A percentile compares a stretch with the other conserved stretches of the same genome.
phyloP scores from a whole-genome alignment of 1,139 yeast genomes.

The Yamadazyma dushanensis region DNA sequence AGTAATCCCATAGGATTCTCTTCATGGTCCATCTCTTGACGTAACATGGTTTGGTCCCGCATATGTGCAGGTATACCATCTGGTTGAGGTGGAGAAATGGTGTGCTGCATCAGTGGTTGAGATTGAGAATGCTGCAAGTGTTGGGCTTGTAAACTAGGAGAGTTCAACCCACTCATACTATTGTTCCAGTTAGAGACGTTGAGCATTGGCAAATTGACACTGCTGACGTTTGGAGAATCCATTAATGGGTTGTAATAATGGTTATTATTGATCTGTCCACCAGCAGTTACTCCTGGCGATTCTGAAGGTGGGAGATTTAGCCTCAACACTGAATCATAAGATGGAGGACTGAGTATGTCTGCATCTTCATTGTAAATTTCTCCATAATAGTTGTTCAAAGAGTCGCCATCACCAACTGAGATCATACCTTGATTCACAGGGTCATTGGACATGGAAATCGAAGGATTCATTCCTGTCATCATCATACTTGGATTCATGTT shows the following conservation, averaged over 20 bases:
- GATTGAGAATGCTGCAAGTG: constrained; percentile 8
- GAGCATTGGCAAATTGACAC: background rate
- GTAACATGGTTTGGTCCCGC: background rate
- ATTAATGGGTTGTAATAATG: constrained; percentile 1
- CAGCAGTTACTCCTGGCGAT: no score
- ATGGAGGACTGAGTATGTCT: constrained; percentile 2
- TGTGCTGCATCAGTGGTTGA: constrained; percentile 7
- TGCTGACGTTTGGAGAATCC: constrained; percentile 2
- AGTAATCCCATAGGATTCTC: constrained; percentile 5
- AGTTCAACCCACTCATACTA: constrained; percentile 4
- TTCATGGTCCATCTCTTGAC: background rate
- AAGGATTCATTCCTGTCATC: background rate
- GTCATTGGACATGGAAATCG: background rate
- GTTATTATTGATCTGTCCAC: no score
- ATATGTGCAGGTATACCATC: background rate
- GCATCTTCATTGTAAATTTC: constrained; percentile 13
- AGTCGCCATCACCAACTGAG: background rate
- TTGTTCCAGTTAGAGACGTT: constrained; percentile 2
- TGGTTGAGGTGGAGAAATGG: background rate
- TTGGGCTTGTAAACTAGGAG: constrained; percentile 9
- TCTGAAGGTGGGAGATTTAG: background rate
- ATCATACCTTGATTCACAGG: background rate
- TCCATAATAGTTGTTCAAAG: constrained; percentile 10
- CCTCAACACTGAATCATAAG: constrained; percentile 1
- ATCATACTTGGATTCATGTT: background rate